phyloP scores from a whole-genome alignment of 2,329 filamentous ascomycete species.

The Diaporthe longicolla region DNA sequence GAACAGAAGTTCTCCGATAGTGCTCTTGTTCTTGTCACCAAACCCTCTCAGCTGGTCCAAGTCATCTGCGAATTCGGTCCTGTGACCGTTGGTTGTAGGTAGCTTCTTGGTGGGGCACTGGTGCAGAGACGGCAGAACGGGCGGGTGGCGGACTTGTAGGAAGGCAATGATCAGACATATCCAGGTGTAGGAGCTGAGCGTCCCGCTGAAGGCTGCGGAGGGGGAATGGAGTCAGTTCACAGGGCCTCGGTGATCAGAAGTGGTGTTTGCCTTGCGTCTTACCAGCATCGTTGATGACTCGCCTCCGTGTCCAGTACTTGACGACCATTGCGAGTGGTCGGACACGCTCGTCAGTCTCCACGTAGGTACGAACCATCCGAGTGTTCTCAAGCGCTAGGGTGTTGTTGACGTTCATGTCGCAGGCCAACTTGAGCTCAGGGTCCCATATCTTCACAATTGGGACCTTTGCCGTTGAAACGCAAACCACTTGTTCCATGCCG shows the following conservation, averaged over 20 bases:
- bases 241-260: neutral
- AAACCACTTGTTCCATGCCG: constrained; percentile 97
- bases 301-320: constrained; percentile 95
- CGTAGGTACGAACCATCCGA: constrained; percentile 97
- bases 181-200: constrained; percentile 98
- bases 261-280: constrained; percentile 55
- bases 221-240: constrained; percentile 35
- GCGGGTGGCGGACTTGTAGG: constrained; percentile 86
- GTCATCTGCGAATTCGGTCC: constrained; percentile 89
- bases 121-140: constrained; percentile 89
- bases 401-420: constrained; percentile 99
- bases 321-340: constrained; percentile 95
- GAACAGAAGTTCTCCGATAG: constrained; percentile 88
- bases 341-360: constrained; percentile 91
- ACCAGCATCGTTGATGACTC: constrained; percentile 97
- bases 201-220: constrained; percentile 84
- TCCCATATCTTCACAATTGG: constrained; percentile 99
- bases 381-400: constrained; percentile 95
- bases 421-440: constrained; percentile 88
- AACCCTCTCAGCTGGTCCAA: constrained; percentile 80
- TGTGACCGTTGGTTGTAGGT: constrained; percentile 73
- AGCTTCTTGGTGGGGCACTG: constrained; percentile 76
- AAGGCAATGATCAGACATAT: constrained; percentile 99
- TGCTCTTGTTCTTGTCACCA: constrained; percentile 84
- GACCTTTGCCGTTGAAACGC: constrained; percentile 94